Conservation (phyloP, 2,329 filamentous ascomycete species). For the Talaromyces sp. region DNA sequence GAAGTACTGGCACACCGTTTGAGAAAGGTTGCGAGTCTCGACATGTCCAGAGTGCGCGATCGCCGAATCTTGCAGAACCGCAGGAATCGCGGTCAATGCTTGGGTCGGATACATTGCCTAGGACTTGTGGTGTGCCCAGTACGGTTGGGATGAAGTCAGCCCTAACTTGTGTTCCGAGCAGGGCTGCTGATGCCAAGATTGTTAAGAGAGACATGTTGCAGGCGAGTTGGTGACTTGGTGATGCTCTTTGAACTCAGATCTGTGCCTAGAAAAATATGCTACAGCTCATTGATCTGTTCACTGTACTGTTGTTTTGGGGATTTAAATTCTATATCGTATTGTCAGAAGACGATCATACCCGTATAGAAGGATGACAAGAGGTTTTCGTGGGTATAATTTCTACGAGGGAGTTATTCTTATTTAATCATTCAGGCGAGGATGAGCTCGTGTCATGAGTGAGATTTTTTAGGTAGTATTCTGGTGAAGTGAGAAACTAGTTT, state of each 20-base stretch:
- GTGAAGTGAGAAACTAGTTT: background rate
- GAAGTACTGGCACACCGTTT: conserved; percentile 13
- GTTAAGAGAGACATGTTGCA: background rate
- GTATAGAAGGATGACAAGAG: too few relatives aligned
- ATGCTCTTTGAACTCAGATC: background rate
- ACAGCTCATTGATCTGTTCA: background rate
- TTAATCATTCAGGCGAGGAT: background rate
- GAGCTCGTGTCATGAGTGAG: background rate
- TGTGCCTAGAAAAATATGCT: background rate
- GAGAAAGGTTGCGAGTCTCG: conserved; percentile 18
- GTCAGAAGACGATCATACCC: background rate
- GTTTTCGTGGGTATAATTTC: too few relatives aligned
- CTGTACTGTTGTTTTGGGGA: background rate
- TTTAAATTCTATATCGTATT: background rate
- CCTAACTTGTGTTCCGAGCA: conserved; percentile 1
- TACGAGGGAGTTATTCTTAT: background rate
- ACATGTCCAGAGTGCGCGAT: conserved; percentile 18
- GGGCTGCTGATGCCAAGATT: background rate
- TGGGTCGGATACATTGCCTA: conserved; percentile 19
- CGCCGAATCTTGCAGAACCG: conserved; percentile 17
- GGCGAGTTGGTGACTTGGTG: background rate
- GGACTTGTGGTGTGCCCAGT: conserved; percentile 14
- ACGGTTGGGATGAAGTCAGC: conserved; percentile 14
- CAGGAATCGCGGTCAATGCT: conserved; percentile 20
- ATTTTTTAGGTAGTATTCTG: background rate